phyloP scores from a whole-genome alignment of 2,329 filamentous ascomycete genomes.

The Falciphora oryzae region DNA sequence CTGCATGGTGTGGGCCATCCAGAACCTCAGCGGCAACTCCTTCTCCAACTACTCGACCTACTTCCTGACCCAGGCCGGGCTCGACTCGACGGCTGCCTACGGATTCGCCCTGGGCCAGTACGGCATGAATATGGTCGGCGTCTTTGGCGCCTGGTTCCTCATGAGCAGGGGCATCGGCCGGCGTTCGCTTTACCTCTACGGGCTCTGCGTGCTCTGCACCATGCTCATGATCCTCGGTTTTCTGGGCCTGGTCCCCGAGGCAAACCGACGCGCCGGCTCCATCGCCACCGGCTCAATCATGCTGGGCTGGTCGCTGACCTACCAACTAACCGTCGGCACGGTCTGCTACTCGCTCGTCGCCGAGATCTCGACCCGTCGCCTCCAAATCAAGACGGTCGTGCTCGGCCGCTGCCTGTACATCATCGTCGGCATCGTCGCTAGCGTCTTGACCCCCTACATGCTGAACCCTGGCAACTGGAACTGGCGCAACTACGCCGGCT shows the following conservation, averaged over 20 bases:
- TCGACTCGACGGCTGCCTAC: constrained; percentile 46
- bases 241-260: constrained; percentile 64
- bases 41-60: constrained; percentile 63
- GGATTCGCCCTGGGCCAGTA: constrained; percentile 60
- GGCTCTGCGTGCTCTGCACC: constrained; percentile 63
- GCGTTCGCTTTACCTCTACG: constrained; percentile 65
- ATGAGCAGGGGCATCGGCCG: constrained; percentile 73
- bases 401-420: constrained; percentile 78
- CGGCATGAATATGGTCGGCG: constrained; percentile 70
- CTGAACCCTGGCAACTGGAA: constrained; percentile 82
- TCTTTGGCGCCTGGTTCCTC: constrained; percentile 75
- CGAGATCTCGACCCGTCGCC: constrained; percentile 73
- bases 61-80: constrained; percentile 55
- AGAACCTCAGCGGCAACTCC: constrained; percentile 57
- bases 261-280: constrained; percentile 54
- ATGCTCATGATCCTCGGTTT: constrained; percentile 85
- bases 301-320: constrained; percentile 74
- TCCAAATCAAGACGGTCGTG: constrained; percentile 89
- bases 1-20: constrained; percentile 59
- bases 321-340: constrained; percentile 82
- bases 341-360: constrained; percentile 86
- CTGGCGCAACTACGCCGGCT: constrained; percentile 81
- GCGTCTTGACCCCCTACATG: constrained; percentile 86
- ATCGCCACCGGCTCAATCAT: constrained; percentile 82
- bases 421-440: constrained; percentile 73